Evolutionary conservation across 2,329 filamentous ascomycete genomes (phyloP).

Genomic region (Fusarium odoratissimum): DNA sequence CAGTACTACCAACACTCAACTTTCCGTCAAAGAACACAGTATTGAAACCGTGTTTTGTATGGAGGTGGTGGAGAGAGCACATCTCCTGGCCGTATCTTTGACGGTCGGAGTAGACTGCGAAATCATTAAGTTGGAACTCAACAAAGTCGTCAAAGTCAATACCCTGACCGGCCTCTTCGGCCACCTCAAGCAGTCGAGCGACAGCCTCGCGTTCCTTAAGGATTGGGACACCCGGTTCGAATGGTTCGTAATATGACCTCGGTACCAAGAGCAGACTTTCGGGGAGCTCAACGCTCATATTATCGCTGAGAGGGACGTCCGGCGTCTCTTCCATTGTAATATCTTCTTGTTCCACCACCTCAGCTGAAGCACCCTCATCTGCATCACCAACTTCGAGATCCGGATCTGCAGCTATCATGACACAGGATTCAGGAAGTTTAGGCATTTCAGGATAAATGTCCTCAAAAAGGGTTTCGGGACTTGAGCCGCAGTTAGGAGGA

Average conservation of each 20-base stretch:
- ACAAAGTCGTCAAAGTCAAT: slow-evolving; percentile 48
- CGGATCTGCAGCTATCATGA: neutral
- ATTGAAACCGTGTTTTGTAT: slow-evolving; percentile 49
- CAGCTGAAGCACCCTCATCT: slow-evolving; percentile 4
- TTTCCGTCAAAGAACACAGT: slow-evolving; percentile 70
- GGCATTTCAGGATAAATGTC: slow-evolving; percentile 17
- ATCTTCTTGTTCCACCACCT: slow-evolving; percentile 5
- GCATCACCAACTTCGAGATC: neutral
- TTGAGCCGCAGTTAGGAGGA: neutral
- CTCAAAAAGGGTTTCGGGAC: slow-evolving; percentile 1
- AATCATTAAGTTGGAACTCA: slow-evolving; percentile 67
- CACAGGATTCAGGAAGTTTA: neutral
- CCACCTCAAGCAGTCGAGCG: slow-evolving; percentile 4
- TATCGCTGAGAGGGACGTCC: neutral
- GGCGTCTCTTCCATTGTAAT: neutral
- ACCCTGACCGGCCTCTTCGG: slow-evolving; percentile 22
- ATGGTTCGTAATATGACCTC: slow-evolving; percentile 48
- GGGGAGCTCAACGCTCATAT: slow-evolving; percentile 45
- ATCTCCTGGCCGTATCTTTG: slow-evolving; percentile 60
- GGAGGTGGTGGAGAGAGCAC: slow-evolving; percentile 64
- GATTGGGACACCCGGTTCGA: slow-evolving; percentile 43
- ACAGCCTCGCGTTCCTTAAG: slow-evolving; percentile 41
- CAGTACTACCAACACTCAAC: slow-evolving; percentile 57
- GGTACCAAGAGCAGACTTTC: slow-evolving; percentile 45
- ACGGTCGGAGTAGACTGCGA: slow-evolving; percentile 65